Conservation (phyloP, 1,284 basidiomycete genomes). For the Porogramme epimiltina region DNA sequence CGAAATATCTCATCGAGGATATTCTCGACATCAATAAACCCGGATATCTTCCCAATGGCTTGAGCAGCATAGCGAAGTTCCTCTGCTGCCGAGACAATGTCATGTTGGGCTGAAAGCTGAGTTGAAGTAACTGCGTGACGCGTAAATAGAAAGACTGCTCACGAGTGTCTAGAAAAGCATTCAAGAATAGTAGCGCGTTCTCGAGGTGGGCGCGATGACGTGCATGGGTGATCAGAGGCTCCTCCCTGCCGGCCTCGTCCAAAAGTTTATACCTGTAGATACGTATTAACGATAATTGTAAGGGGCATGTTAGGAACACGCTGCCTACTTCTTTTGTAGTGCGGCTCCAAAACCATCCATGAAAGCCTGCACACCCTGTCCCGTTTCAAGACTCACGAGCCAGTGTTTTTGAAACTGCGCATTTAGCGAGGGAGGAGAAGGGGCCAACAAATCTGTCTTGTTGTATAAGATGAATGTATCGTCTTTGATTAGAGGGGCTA, state of each 20-base stretch:
- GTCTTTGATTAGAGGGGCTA: conserved; percentile 51
- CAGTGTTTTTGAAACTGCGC: conserved; percentile 38
- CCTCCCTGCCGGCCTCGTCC: conserved; percentile 34
- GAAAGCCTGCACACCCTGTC: conserved; percentile 58
- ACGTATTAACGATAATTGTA: background rate
- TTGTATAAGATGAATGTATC: conserved; percentile 71
- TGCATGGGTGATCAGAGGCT: conserved; percentile 76
- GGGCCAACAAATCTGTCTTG: conserved; percentile 62
- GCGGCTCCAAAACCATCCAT: conserved; percentile 54
- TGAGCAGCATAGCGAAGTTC: conserved; percentile 83
- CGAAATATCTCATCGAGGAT: conserved; percentile 80
- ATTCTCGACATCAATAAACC: conserved; percentile 75
- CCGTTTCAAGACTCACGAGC: conserved; percentile 65
- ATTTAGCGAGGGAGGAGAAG: background rate
- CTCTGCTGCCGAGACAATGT: conserved; percentile 81
- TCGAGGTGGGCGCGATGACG: conserved; percentile 80
- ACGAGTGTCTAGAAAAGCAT: conserved; percentile 67
- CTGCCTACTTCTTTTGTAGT: conserved; percentile 56
- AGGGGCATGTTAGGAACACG: background rate
- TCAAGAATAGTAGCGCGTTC: conserved; percentile 62
- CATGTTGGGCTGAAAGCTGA: conserved; percentile 40
- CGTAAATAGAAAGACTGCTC: conserved; percentile 24
- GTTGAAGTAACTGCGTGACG: conserved; percentile 1
- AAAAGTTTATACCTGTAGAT: conserved; percentile 39
- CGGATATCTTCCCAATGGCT: conserved; percentile 80